Base-by-base conservation (phyloP, 768 basidiomycete genomes). In the Boletales sp. region DNA sequence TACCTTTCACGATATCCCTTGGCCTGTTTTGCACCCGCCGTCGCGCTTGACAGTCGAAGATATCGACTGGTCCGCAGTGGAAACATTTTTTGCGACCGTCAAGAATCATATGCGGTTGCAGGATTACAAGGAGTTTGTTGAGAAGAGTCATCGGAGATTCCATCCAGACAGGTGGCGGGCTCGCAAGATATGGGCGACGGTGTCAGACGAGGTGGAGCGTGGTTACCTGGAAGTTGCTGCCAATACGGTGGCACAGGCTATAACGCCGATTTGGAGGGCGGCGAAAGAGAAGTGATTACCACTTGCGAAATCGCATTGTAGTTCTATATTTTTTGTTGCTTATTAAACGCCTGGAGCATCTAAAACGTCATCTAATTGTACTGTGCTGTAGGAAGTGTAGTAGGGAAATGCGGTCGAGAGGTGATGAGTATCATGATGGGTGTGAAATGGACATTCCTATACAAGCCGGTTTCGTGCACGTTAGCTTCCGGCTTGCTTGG, bases 131-230 rank as follows among this genome's bases (percentile, higher is more conserved):
- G 64, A 63, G 2, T 76, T 90, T 48, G 74, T 91, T 4, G 80
- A 87, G 68, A 82, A 81, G 59, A 85, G 83, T 57, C 79, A 89
- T 58, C 75, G 80, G 36, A 70, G 87, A 45, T 91, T 90, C 64
- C 90, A 90, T 57, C 86, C 87, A 2, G 89, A 91, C 65, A 71
- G 86, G 52, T 93, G 87, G 90, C 73, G 82, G 38, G 81, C 84
- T 29, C 74, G 84, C 37, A 79, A 79, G 27, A 68, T 90, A 32
- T 72, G 87, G 60, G 72, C 72, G 50, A 78, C 78, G 41, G 75
- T 87, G 41, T 57, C 63, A 19, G 82, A 87, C 51, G 82, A 82
- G 42, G 68, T 74, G 40, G 77, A 82, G 59, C 75, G 80, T 53
- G 73, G 72, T 35, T 82, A 75, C 55, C 66, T 85, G 55, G 86